A percentile compares a stretch with the other conserved stretches of the same genome.
Evolutionary conservation across 306 rosid species (phyloP).

Genomic region (Vachellia pachyceras): DNA sequence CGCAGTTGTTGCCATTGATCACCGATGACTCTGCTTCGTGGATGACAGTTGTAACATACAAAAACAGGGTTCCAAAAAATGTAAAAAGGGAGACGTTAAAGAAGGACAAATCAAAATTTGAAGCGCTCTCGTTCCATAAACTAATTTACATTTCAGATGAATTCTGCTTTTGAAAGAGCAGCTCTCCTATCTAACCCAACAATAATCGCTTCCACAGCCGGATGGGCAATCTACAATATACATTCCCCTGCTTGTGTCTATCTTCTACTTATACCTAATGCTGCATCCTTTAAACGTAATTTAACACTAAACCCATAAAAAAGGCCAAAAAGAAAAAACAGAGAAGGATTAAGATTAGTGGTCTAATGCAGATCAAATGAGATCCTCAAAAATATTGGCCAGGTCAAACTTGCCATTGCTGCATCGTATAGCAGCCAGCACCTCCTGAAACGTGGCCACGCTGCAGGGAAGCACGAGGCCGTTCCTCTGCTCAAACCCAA

Average conservation of each 20-base stretch:
- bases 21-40: not conserved
- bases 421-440: slow-evolving; percentile 66
- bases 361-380: slow-evolving; percentile 42
- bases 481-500: slow-evolving; percentile 71
- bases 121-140: not conserved
- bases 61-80: too few relatives aligned
- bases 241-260: not conserved
- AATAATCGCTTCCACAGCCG: not conserved
- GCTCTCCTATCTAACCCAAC: not conserved
- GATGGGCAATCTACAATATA: not conserved
- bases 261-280: slow-evolving; percentile 24
- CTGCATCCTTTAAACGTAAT: not conserved
- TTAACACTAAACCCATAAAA: not conserved
- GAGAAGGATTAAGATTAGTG: not conserved
- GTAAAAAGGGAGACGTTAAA: not conserved
- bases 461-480: slow-evolving; percentile 82
- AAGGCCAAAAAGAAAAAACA: not conserved
- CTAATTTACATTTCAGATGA: not conserved
- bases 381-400: slow-evolving; percentile 65
- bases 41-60: not conserved
- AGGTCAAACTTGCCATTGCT: slow-evolving; percentile 69
- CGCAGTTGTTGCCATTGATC: slow-evolving; percentile 15
- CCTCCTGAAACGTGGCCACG: slow-evolving; percentile 71
- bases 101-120: not conserved
- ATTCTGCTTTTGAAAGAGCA: not conserved